These are phyloP conservation scores for Mycena vitilis DNA, from an alignment of 768 basidiomycete genomes.

Conservation along the genomic window DNA sequence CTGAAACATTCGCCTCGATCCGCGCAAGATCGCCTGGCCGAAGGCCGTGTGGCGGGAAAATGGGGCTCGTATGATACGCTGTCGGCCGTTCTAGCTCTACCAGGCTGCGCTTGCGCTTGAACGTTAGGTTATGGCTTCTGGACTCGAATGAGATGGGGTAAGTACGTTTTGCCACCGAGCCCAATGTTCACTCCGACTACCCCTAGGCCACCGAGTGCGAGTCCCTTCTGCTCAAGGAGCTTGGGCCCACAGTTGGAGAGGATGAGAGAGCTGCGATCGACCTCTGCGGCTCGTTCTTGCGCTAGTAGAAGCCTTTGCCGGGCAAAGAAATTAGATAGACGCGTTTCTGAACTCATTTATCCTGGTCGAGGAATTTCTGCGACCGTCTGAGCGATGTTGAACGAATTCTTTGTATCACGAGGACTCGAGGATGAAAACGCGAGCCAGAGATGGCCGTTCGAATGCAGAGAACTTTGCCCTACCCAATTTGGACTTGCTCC, in stretches of 20 bases:
- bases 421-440: too few species aligned
- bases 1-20: constrained; percentile 76
- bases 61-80: constrained; percentile 77
- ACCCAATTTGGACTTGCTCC: too few species aligned
- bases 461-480: too few species aligned
- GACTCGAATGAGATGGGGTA: constrained; percentile 8
- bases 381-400: neutral
- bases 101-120: constrained; percentile 65
- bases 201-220: constrained; percentile 81
- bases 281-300: constrained; percentile 85
- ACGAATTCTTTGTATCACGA: neutral
- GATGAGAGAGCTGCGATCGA: constrained; percentile 81
- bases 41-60: constrained; percentile 90
- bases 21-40: constrained; percentile 92
- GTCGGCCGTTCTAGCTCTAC: constrained; percentile 87
- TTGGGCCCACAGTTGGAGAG: constrained; percentile 86
- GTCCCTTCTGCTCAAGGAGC: constrained; percentile 88
- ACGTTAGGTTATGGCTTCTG: constrained; percentile 35
- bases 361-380: neutral
- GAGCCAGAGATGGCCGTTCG: too few species aligned
- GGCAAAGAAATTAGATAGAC: constrained; percentile 69
- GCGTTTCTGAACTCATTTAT: constrained; percentile 15
- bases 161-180: constrained; percentile 91
- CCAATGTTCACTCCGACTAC: constrained; percentile 82
- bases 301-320: constrained; percentile 75